Evolutionary conservation across 2,329 filamentous ascomycete genomes (phyloP), one percentile per base, ranked within the genome.

Genomic region (Ascochyta fabae): DNA sequence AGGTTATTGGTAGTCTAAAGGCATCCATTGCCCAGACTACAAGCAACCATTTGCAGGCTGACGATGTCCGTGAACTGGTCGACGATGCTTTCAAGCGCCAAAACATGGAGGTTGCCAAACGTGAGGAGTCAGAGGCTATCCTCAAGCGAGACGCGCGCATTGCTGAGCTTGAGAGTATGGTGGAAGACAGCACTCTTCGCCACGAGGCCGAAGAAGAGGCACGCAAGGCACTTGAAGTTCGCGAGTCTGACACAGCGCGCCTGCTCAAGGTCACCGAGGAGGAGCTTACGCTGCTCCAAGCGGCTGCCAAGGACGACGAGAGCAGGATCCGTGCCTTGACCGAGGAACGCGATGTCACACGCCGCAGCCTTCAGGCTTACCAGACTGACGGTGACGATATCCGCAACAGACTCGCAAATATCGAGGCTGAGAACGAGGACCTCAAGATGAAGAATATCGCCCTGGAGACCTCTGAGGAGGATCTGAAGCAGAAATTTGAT

Each of bases 341-440:
- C 29, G 73, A 77, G n/a, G 78, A 81, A 54, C 71, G 75, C 19
- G 71, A 77, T 35, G 70, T 75, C 33, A 59, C 77, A 31, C 75
- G 74, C 27, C 69, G 71, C 34, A 78, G 74, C 27, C 62, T 79
- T 5, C 73, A 77, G 46, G 64, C 65, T 1, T 74, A 75, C n/a
- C 60, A 69, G 62, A 74, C 35, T 60, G 70, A 54, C 26, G 64
- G 65, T 48, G 80, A 82, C 50, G 80, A 79, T 40, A 75, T 84
- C 57, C 80, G 82, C 59, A 75, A 80, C 43, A 82, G 79, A 10
- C 72, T 84, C 24, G 76, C 78, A 34, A 78, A 81, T 53, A 71
- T 87, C 16, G 80, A 82, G 8, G 77, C 79, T 6, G 85, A 87
- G 73, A 87, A 85, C 56, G 82, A 84, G 41, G 80, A 82, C 6